Percentiles rank a stretch among this genome's conserved stretches.
These are phyloP conservation scores for Nepenthes gracilis DNA, from an alignment of 148 eudicot genomes.

Conservation along the genomic window DNA sequence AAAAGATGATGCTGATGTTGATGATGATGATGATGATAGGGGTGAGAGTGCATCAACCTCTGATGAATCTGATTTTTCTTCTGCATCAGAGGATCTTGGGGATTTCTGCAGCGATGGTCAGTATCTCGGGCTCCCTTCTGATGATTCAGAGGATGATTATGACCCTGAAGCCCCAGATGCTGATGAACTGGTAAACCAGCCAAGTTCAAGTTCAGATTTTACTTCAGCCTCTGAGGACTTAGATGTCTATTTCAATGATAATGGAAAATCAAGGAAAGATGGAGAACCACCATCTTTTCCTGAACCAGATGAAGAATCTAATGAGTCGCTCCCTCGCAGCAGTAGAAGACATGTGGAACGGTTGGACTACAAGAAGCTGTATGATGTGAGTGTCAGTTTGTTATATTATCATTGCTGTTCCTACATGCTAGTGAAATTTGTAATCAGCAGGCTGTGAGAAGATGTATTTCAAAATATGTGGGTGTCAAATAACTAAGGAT, in stretches of 20 bases:
- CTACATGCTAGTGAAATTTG: no score
- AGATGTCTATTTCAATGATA: slow-evolving; percentile 23
- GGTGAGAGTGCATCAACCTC: slow-evolving; percentile 42
- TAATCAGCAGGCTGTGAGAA: no score
- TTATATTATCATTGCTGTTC: neutral
- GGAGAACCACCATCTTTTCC: slow-evolving; percentile 13
- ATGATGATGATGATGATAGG: slow-evolving; percentile 15
- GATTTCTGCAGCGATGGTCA: slow-evolving; percentile 25
- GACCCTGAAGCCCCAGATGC: slow-evolving; percentile 48
- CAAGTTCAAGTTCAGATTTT: slow-evolving; percentile 79
- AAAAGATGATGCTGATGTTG: slow-evolving; percentile 33
- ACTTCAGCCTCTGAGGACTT: slow-evolving; percentile 86
- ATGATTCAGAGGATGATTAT: slow-evolving; percentile 90
- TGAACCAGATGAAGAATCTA: slow-evolving; percentile 21
- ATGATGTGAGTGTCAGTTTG: slow-evolving; percentile 57
- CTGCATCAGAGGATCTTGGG: slow-evolving; percentile 52
- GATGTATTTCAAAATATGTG: no score
- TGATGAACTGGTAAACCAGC: slow-evolving; percentile 30
- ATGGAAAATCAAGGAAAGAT: slow-evolving; percentile 14
- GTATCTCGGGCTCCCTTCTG: slow-evolving; percentile 59
- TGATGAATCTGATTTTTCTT: slow-evolving; percentile 43
- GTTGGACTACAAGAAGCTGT: slow-evolving; percentile 88
- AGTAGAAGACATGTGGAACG: slow-evolving; percentile 49
- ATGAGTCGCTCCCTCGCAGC: slow-evolving; percentile 27
- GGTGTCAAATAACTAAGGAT: no score